These are phyloP conservation scores for Spathaspora boniae DNA, from an alignment of 805 yeast species.

Conservation along the genomic window DNA sequence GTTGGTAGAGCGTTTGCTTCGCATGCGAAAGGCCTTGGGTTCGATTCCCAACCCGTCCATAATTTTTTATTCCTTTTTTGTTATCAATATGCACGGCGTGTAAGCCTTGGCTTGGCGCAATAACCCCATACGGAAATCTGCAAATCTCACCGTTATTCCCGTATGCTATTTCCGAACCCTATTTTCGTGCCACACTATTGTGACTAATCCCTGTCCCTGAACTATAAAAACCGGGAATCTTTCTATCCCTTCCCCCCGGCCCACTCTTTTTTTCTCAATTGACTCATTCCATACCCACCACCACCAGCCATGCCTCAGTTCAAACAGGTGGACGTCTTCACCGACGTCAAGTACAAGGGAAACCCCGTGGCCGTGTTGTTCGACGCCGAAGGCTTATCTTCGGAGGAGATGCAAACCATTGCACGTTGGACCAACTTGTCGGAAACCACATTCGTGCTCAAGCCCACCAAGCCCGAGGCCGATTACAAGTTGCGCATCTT, in stretches of 20 bases:
- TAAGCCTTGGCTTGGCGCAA: too few species aligned
- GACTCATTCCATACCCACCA: too few species aligned
- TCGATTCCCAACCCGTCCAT: slow-evolving; percentile 73
- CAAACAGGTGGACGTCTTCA: slow-evolving; percentile 44
- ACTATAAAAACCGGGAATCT: too few species aligned
- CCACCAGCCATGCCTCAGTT: slow-evolving; percentile 16
- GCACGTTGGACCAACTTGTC: slow-evolving; percentile 62
- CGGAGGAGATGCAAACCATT: slow-evolving; percentile 42
- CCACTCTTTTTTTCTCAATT: too few species aligned
- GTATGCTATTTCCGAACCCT: too few species aligned
- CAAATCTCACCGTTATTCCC: too few species aligned
- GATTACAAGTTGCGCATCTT: slow-evolving; percentile 52
- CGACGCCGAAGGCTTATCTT: slow-evolving; percentile 35
- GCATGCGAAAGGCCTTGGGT: slow-evolving; percentile 74
- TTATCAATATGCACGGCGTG: neutral
- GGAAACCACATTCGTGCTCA: slow-evolving; percentile 52
- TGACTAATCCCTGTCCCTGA: too few species aligned
- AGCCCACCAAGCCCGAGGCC: slow-evolving; percentile 35
- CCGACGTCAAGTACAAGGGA: slow-evolving; percentile 39
- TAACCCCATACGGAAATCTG: too few species aligned
- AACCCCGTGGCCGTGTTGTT: slow-evolving; percentile 56
- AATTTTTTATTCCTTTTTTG: slow-evolving; percentile 14
- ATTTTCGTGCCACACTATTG: too few species aligned
- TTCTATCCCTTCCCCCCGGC: too few species aligned
- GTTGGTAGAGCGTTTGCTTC: slow-evolving; percentile 78